Conservation (phyloP, 768 basidiomycete genomes). For the Lentinula sp. region DNA sequence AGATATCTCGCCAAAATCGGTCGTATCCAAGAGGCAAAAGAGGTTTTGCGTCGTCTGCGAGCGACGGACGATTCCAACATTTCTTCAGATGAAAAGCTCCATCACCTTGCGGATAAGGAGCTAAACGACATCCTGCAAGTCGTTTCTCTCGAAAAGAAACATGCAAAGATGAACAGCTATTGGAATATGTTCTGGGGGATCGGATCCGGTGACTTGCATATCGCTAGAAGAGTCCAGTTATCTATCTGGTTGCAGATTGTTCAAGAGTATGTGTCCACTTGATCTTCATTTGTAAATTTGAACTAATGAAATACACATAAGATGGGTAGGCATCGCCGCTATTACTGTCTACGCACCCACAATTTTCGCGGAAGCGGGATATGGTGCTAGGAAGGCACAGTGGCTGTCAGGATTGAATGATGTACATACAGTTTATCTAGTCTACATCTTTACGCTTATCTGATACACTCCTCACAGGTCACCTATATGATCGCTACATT, state of each 20-base stretch:
- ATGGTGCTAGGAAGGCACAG: constrained; percentile 33
- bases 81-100: constrained; percentile 8
- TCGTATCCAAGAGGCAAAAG: constrained; percentile 28
- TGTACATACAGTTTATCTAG: constrained; percentile 14
- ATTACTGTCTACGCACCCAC: constrained; percentile 41
- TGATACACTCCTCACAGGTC: constrained; percentile 18
- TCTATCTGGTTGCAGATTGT: constrained; percentile 40
- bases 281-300: neutral
- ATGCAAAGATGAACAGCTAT: constrained; percentile 33
- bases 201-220: constrained; percentile 32
- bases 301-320: constrained; percentile 4
- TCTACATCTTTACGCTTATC: neutral
- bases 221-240: constrained; percentile 35
- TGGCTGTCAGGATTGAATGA: constrained; percentile 41
- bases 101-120: constrained; percentile 21
- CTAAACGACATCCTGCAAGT: constrained; percentile 32
- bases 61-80: constrained; percentile 13
- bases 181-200: constrained; percentile 41
- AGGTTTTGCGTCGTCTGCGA: constrained; percentile 27
- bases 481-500: constrained; percentile 37
- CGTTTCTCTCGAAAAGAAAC: constrained; percentile 31
- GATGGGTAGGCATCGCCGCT: constrained; percentile 40
- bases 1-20: constrained; percentile 35
- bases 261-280: constrained; percentile 24
- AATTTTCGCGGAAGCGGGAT: constrained; percentile 37